Base-by-base conservation (phyloP, 2,329 filamentous ascomycete species). In the Ophiostoma sp. region DNA sequence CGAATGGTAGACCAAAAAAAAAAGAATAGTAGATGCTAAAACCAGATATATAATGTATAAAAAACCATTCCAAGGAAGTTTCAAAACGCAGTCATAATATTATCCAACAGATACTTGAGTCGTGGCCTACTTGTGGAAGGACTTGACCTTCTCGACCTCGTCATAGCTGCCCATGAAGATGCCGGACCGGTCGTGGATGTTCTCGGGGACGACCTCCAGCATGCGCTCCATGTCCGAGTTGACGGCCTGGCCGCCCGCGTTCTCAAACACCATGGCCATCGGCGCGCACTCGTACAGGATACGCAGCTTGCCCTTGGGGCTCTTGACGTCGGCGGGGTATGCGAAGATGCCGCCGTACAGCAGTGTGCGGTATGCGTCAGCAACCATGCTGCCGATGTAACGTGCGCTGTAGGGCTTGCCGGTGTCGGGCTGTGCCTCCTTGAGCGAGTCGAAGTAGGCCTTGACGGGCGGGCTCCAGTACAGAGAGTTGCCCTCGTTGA, bases 181-280 rank as follows among this genome's bases (percentile, higher is more conserved):
- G 73, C 95, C 95, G 27, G 93, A 93, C 76, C 89, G 87, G 81
- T 99, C 95, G 79, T 99, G 95, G 75, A 99, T 99, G 78, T 92
- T 85, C 78, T 96, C 90, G 1, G 95, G 95, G 0, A 92, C 87
- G 55, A 98, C 88, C 68, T 92, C 89, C 73, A 99, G 83, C 90
- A 99, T 93, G 70, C 94, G 87, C 73, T 87, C 82, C 93, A 97
- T 97, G 69, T 91, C 89, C 80, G 91, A 93, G 80, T 98, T 89
- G 68, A 99, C 82, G 18, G 95, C 95, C 79, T 96, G 89, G 70
- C 95, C 95, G 74, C 95, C 95, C 75, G 95, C 92, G 80, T 99
- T 97, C 81, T 99, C 95, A 79, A 99, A 98, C 6, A 99, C 87
- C 89, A 98, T 91, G 38, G 95, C 95, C 95, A 99, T 99, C 52